phyloP scores from a whole-genome alignment of 2,329 filamentous ascomycete genomes.

The Beauveria sp. region DNA sequence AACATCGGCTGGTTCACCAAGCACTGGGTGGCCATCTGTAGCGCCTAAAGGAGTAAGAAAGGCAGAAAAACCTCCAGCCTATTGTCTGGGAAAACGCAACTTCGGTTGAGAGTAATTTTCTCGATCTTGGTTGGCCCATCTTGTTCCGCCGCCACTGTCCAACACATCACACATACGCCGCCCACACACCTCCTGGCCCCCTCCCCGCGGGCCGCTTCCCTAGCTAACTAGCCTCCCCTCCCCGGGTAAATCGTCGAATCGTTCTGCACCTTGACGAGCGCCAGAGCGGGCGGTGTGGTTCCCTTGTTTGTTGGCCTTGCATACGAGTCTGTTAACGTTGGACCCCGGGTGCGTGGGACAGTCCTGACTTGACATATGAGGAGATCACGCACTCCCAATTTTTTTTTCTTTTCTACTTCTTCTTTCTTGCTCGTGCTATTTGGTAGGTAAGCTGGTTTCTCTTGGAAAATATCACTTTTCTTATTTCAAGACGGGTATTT shows the following conservation, averaged over 20 bases:
- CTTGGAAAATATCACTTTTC: neutral
- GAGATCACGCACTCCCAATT: constrained; percentile 3
- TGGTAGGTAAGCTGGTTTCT: neutral
- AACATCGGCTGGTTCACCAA: neutral
- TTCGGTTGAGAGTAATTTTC: neutral
- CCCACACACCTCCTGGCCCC: neutral
- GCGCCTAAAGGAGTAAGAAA: neutral
- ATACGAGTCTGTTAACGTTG: neutral
- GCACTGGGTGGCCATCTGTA: neutral
- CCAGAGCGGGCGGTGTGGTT: constrained; percentile 6
- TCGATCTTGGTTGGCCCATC: neutral
- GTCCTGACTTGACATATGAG: neutral
- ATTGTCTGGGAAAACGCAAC: too few species aligned
- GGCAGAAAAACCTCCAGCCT: neutral
- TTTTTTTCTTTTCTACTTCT: neutral
- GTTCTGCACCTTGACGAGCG: neutral
- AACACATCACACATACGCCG: constrained; percentile 2
- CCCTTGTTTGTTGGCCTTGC: constrained; percentile 10
- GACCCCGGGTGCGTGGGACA: neutral
- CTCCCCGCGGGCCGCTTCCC: neutral
- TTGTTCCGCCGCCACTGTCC: constrained; percentile 2
- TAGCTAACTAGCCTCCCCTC: neutral
- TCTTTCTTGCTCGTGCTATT: neutral
- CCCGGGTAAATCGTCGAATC: neutral
- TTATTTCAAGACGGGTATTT: neutral